These are phyloP conservation scores for Pseudogymnoascus sp. DNA, from an alignment of 2,329 filamentous ascomycete species.

Conservation along the genomic window DNA sequence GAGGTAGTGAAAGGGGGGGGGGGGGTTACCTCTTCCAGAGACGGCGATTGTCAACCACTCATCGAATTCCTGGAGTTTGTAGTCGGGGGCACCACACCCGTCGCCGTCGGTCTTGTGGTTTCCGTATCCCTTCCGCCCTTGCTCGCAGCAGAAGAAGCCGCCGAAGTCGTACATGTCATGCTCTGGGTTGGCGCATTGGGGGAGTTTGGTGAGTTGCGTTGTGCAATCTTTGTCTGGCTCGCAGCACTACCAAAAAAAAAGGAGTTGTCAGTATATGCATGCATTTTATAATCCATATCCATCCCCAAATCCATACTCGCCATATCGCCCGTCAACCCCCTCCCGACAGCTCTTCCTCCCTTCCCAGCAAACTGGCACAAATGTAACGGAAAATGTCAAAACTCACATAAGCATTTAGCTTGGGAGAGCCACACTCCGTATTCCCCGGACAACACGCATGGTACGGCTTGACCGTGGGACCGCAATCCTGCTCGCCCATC, in stretches of 20 bases:
- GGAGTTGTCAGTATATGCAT: not conserved
- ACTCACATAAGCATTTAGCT: not conserved
- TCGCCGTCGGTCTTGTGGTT: not conserved
- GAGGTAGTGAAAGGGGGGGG: not conserved
- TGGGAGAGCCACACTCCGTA: not conserved
- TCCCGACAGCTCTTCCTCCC: not conserved
- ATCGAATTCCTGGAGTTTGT: not conserved
- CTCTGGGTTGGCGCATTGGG: conserved; percentile 21
- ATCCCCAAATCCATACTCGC: not conserved
- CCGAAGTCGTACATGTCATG: conserved; percentile 20
- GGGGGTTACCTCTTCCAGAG: not conserved
- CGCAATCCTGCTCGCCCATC: not conserved
- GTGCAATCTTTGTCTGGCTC: not conserved
- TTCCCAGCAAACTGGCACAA: not conserved
- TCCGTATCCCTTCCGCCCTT: conserved; percentile 8
- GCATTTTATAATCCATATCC: not conserved
- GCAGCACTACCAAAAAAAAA: not conserved
- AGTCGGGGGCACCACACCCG: conserved; percentile 6
- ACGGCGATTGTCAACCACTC: not conserved
- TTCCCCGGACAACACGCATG: not conserved
- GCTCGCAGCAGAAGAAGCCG: conserved; percentile 22
- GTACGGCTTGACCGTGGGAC: not conserved
- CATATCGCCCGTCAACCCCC: not conserved
- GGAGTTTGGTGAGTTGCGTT: not conserved
- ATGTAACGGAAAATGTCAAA: not conserved